Conservation (phyloP, 169 alveolate genomes). For the Plasmodium inui region DNA sequence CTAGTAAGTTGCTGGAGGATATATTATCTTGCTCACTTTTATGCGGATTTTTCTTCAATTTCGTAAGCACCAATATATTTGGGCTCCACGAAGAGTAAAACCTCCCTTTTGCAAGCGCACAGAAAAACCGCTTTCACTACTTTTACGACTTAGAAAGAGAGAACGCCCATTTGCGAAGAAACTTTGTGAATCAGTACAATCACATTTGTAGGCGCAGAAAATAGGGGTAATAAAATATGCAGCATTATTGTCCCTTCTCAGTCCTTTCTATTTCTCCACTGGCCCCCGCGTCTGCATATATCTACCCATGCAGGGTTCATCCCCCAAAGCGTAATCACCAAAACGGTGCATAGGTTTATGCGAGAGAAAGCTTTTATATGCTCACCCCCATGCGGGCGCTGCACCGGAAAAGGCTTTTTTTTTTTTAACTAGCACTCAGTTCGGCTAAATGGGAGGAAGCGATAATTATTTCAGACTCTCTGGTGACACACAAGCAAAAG, state of each 20-base stretch:
- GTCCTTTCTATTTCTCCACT: not conserved
- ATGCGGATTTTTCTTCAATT: not conserved
- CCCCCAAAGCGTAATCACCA: not conserved
- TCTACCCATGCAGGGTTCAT: not conserved
- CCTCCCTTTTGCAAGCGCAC: not conserved
- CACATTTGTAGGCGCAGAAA: not conserved
- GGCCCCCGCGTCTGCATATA: not conserved
- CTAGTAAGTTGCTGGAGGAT: not conserved
- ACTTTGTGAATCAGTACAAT: not conserved
- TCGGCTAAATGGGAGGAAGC: conserved; percentile 41
- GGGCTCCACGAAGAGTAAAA: not conserved
- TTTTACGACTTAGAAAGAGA: not conserved
- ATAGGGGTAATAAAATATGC: not conserved
- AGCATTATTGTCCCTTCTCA: not conserved
- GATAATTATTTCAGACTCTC: not conserved
- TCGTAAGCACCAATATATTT: not conserved
- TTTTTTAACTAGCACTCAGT: not conserved
- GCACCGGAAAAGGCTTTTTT: not conserved
- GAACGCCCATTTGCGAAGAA: not conserved
- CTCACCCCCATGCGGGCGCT: not conserved
- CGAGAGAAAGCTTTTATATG: conserved; percentile 4
- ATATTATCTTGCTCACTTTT: not conserved
- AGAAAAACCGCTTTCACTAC: not conserved
- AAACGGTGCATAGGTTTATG: not conserved
- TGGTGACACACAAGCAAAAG: not conserved